A percentile compares a stretch with the other conserved stretches of the same genome.
Conservation (phyloP, 169 alveolate genomes). For the Eimeria necatrix region DNA sequence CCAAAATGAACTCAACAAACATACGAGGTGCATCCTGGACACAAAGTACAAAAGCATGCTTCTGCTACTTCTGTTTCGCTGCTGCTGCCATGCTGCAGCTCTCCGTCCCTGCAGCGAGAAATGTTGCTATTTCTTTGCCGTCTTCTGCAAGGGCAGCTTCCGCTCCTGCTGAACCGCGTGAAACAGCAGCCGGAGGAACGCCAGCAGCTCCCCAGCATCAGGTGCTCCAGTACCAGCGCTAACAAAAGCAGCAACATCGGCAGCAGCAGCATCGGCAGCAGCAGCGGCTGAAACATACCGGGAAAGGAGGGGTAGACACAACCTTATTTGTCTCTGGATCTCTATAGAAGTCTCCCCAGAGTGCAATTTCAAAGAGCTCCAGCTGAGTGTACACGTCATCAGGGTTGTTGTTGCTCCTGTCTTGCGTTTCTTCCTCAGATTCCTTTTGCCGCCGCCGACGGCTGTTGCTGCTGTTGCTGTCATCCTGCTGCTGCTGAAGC, state of each 20-base stretch:
- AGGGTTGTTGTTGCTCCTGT: neutral
- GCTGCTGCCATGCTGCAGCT: neutral
- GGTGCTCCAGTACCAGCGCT: neutral
- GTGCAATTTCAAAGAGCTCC: conserved; percentile 84
- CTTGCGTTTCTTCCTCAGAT: conserved; percentile 7
- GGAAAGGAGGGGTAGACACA: conserved; percentile 73
- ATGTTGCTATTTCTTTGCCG: neutral
- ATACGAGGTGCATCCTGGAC: conserved; percentile 89
- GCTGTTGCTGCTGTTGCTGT: conserved; percentile 18
- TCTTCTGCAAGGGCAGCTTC: neutral
- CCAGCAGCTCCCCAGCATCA: neutral
- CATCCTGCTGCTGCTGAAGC: conserved; percentile 7
- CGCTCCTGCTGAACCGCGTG: neutral
- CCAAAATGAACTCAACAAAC: conserved; percentile 98
- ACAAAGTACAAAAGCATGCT: conserved; percentile 68
- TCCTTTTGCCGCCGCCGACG: neutral
- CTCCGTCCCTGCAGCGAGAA: neutral
- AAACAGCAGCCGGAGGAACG: neutral
- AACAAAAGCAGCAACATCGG: too few relatives aligned
- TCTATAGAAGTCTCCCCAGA: conserved; percentile 91
- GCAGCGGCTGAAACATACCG: neutral
- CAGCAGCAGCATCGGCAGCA: conserved; percentile 1
- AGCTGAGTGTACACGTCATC: conserved; percentile 72
- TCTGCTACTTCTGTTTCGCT: neutral
- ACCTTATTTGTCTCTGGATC: conserved; percentile 83